A percentile compares a stretch with the other conserved stretches of the same genome.
phyloP scores from a whole-genome alignment of 805 yeast genomes.

The Metahyphopichia silvanorum region DNA sequence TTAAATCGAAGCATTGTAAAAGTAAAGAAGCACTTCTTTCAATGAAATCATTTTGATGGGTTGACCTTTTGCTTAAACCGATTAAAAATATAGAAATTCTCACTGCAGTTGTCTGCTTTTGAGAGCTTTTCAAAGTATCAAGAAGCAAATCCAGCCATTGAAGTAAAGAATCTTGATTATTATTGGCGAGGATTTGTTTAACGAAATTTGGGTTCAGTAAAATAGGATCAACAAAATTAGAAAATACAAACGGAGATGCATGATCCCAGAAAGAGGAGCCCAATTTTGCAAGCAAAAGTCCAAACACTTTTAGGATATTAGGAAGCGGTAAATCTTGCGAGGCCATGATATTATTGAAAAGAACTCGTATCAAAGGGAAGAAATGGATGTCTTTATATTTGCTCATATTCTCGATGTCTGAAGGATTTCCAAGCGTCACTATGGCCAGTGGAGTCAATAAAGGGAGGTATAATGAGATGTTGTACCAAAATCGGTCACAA shows the following conservation, averaged over 20 bases:
- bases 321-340: conserved; percentile 50
- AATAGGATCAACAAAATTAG: conserved; percentile 57
- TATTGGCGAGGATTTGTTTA: conserved; percentile 25
- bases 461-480: conserved; percentile 32
- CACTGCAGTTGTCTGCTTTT: conserved; percentile 50
- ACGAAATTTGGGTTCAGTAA: conserved; percentile 52
- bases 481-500: conserved; percentile 49
- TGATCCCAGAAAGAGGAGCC: conserved; percentile 51
- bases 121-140: conserved; percentile 44
- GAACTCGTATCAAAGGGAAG: conserved; percentile 35
- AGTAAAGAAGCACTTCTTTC: conserved; percentile 6
- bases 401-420: conserved; percentile 28
- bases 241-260: conserved; percentile 52
- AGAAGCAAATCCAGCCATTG: conserved; percentile 54
- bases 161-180: conserved; percentile 21
- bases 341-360: conserved; percentile 53
- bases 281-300: conserved; percentile 40
- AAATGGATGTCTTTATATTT: conserved; percentile 25
- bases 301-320: conserved; percentile 50
- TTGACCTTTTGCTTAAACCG: conserved; percentile 9
- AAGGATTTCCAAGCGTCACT: conserved; percentile 22
- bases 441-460: conserved; percentile 33
- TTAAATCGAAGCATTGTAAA: conserved; percentile 13
- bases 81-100: conserved; percentile 49
- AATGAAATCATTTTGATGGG: not conserved